Evolutionary conservation across 331 rosid species (phyloP).

Genomic region (Acacia pycnantha): DNA sequence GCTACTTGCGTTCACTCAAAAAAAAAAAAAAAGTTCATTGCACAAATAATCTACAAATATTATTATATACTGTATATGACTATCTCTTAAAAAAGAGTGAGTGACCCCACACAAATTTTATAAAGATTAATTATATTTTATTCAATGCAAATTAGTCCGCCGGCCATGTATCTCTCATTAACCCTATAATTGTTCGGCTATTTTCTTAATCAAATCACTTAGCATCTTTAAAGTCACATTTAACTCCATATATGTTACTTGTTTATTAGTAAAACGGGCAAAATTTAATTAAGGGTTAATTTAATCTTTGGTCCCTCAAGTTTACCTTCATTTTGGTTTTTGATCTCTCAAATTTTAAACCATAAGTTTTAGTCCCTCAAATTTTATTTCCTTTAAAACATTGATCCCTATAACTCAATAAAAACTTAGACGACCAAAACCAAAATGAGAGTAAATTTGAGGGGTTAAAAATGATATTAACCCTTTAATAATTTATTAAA

Average conservation of each 20-base stretch:
- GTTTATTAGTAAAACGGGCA: background rate
- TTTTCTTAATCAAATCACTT: background rate
- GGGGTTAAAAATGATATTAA: too few species aligned
- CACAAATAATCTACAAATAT: background rate
- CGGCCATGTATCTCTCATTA: background rate
- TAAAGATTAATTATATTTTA: background rate
- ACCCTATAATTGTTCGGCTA: background rate
- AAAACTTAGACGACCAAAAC: too few species aligned
- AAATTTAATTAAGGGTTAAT: background rate
- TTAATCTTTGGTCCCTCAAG: too few species aligned
- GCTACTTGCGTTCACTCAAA: too few species aligned
- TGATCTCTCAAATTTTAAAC: too few species aligned
- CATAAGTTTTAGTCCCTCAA: too few species aligned
- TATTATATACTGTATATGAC: background rate
- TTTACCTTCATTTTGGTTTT: too few species aligned
- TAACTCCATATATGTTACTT: too few species aligned
- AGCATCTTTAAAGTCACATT: too few species aligned
- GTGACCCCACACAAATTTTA: background rate
- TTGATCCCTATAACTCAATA: too few species aligned
- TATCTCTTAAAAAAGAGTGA: background rate
- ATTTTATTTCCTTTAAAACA: too few species aligned
- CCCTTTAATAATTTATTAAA: background rate
- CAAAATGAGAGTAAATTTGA: too few species aligned
- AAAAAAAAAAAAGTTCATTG: background rate
- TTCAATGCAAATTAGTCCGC: background rate